A percentile compares a stretch with the other conserved stretches of the same genome.
Evolutionary conservation across 2,329 filamentous ascomycete genomes (phyloP).

Genomic region (Plectosphaerella plurivora): DNA sequence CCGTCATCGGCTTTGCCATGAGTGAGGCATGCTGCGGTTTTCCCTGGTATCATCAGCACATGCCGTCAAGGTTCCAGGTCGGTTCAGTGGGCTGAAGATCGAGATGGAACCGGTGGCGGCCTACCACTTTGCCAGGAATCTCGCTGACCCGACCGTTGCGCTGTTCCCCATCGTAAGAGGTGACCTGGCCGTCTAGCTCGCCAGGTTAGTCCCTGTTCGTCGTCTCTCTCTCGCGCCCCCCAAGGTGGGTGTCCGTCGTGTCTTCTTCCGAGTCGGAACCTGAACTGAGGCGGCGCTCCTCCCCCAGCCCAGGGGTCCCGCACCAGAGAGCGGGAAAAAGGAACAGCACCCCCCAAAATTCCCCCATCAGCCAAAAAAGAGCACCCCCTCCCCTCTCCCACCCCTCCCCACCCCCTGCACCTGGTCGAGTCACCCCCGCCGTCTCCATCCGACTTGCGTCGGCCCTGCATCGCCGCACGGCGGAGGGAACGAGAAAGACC

Average conservation of each 20-base stretch:
- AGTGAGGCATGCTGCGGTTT: neutral
- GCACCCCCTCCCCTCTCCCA: neutral
- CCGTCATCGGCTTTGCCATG: constrained; percentile 1
- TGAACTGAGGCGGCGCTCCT: no score
- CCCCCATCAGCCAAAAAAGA: neutral
- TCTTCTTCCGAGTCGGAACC: no score
- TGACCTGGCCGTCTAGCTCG: constrained; percentile 4
- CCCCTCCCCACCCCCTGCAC: neutral
- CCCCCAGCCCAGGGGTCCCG: no score
- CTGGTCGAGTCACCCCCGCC: no score
- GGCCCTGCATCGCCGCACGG: neutral
- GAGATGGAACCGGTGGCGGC: neutral
- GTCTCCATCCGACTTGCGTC: no score
- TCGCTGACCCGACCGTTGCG: neutral
- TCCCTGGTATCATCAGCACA: neutral
- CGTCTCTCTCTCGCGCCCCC: neutral
- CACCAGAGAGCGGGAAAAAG: neutral
- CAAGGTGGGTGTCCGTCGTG: no score
- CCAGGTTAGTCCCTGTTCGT: constrained; percentile 1
- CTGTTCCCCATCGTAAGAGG: constrained; percentile 4
- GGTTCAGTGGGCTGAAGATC: no score
- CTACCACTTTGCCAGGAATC: neutral
- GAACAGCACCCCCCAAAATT: neutral
- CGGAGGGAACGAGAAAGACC: neutral
- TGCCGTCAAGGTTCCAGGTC: neutral